Evolutionary conservation across 2,329 filamentous ascomycete species (phyloP).

Genomic region (Trichoderma atroviride): DNA sequence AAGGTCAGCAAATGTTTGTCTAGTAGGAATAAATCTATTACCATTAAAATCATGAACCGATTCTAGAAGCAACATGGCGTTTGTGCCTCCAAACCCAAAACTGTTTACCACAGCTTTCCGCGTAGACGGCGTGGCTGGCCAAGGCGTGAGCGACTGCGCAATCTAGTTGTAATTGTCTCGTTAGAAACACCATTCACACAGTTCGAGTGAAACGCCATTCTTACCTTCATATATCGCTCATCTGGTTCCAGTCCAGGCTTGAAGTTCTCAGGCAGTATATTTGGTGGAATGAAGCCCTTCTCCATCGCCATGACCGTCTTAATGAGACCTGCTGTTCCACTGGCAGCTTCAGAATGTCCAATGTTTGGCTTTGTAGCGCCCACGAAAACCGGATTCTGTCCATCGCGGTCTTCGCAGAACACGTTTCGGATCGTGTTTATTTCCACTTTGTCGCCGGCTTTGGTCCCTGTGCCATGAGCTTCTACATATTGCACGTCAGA

Average conservation of each 20-base stretch:
- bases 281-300: constrained; percentile 20
- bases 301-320: constrained; percentile 20
- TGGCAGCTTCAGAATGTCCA: constrained; percentile 19
- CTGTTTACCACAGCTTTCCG: constrained; percentile 48
- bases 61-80: constrained; percentile 48
- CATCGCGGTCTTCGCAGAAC: not conserved
- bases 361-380: constrained; percentile 14
- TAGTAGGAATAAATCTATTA: not conserved
- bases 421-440: constrained; percentile 21
- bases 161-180: not conserved
- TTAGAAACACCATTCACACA: not conserved
- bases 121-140: not conserved
- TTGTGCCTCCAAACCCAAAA: constrained; percentile 62
- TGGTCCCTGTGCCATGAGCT: constrained; percentile 29
- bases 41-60: not conserved
- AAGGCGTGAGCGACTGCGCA: not conserved
- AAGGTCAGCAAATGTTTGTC: not conserved
- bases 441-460: constrained; percentile 29
- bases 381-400: not conserved
- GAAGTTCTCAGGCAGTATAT: not conserved
- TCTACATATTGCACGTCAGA: constrained; percentile 2
- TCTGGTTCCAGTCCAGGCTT: constrained; percentile 10
- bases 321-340: constrained; percentile 11
- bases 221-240: constrained; percentile 10
- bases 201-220: not conserved